Evolutionary conservation across 1,284 basidiomycete genomes (phyloP).

Genomic region (Cerioporus squamosus): DNA sequence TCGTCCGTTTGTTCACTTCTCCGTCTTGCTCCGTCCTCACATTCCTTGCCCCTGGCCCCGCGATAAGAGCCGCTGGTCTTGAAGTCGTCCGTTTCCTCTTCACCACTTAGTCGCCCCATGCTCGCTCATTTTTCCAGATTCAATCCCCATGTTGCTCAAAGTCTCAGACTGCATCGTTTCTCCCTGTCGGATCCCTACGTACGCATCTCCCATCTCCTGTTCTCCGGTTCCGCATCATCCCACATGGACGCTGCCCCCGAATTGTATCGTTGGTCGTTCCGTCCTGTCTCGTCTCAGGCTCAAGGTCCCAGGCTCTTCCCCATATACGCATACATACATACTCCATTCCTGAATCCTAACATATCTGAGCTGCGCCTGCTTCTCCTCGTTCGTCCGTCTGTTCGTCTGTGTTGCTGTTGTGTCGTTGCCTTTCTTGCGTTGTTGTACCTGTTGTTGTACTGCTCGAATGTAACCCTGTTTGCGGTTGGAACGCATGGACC

Average conservation of each 20-base stretch:
- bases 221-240: not conserved
- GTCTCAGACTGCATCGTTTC: not conserved
- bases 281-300: conserved; percentile 4
- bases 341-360: too few relatives aligned
- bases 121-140: too few relatives aligned
- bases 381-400: not conserved
- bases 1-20: not conserved
- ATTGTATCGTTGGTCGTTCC: conserved; percentile 25
- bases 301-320: not conserved
- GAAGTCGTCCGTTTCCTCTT: not conserved
- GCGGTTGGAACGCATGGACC: too few relatives aligned
- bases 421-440: not conserved
- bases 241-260: conserved; percentile 14
- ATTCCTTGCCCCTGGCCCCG: not conserved
- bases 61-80: not conserved
- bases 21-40: too few relatives aligned
- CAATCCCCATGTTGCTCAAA: too few relatives aligned
- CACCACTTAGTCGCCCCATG: not conserved
- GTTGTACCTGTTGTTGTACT: conserved; percentile 9
- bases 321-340: not conserved
- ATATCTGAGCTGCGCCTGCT: not conserved
- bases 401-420: not conserved
- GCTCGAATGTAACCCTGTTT: conserved; percentile 4
- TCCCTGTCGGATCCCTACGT: conserved; percentile 3
- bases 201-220: not conserved